Evolutionary conservation across 2,329 filamentous ascomycete genomes (phyloP), one percentile per base, ranked within the genome.

Genomic region (Paraconiothyrium sp.): DNA sequence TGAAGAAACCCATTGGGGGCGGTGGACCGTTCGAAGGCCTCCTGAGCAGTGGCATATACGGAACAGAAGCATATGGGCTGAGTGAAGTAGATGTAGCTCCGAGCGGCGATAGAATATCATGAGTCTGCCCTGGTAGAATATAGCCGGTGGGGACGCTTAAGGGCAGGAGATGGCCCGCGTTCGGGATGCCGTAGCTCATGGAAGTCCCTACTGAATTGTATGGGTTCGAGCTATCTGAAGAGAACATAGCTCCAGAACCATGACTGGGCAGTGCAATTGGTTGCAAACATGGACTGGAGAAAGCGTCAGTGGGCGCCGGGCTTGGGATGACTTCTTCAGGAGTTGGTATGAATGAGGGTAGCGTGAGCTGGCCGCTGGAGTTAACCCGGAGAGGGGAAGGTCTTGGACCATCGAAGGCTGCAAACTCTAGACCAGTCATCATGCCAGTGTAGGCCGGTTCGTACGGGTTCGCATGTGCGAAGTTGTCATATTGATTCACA

Each of bases 1-100:
- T 67, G 43, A 70, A 74, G 1, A 69, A 48, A 3, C 54, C 72
- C 27, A 67, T 56, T 35, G 69, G 68, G 20, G 71, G 73, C 24
- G 61, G 48, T 32, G 65, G 60, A 44, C 61, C 52, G 22, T 47
- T 13, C 13, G 49, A 46, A 47, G 55, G 47, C 16, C 32, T 51
- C 3, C 57, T 49, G 11, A 27, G 22, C 41, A 22, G 48, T n/a
- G 22, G 52, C 22, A 57, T 24, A 50, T 52, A 67, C 9, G 57
- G 59, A 16, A 16, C 32, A 16, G 41, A 24, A 22, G 30, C 32
- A 37, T 34, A 48, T 46, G 35, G 59, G 44, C 24, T 48, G 20
- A 3, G 27, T 32, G 54, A 54, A 43, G 52, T 22, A 47, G 11
- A 13, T 16, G 1, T 16, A 24, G n/a, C 8, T 8, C 34, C 9